Conservation (phyloP, 2,329 filamentous ascomycete species). For the Aureobasidium melanogenum region DNA sequence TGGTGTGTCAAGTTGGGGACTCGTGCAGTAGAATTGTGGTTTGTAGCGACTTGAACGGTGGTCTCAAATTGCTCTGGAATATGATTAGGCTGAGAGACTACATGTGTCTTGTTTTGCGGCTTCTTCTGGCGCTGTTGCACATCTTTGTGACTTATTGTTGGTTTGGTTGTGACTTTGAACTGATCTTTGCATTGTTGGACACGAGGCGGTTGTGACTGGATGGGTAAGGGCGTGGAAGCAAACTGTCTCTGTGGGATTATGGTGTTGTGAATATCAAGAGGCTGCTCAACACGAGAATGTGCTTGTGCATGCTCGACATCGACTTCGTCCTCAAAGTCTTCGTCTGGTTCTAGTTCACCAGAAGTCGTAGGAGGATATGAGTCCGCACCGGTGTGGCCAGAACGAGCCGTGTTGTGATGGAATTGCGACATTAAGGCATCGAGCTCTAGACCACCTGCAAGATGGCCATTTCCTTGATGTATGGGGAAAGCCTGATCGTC, state of each 20-base stretch:
- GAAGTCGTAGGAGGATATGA: conserved; percentile 32
- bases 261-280: not conserved
- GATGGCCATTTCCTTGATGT: not conserved
- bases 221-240: not conserved
- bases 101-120: not conserved
- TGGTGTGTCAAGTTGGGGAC: not conserved
- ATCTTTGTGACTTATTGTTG: not conserved
- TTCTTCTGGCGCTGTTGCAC: not conserved
- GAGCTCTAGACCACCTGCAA: not conserved
- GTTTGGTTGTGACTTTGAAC: not conserved
- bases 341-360: conserved; percentile 15
- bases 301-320: not conserved
- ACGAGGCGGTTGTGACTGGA: not conserved
- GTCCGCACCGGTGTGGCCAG: not conserved
- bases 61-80: not conserved
- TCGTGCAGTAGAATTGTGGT: not conserved
- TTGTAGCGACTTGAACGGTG: not conserved
- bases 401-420: not conserved
- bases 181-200: not conserved
- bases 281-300: not conserved
- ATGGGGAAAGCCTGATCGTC: not conserved
- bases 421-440: not conserved
- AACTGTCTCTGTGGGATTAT: not conserved
- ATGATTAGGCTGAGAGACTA: not conserved
- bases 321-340: not conserved